A percentile compares a stretch with the other conserved stretches of the same genome.
phyloP scores from a whole-genome alignment of 306 rosid genomes.

The Quercus engelmannii region DNA sequence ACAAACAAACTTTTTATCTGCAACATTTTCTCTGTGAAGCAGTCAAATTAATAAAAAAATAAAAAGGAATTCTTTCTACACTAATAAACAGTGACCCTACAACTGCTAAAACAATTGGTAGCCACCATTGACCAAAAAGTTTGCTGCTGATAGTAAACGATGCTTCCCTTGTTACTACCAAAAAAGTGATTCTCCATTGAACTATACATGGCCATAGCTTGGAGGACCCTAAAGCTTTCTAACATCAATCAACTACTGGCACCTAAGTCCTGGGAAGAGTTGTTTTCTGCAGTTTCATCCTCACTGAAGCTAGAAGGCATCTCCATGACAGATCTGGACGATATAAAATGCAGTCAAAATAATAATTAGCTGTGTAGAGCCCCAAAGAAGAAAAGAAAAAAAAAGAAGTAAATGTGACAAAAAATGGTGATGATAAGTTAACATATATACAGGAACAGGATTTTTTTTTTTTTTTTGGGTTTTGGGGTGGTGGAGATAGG shows the following conservation, averaged over 20 bases:
- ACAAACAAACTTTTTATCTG: constrained; percentile 17
- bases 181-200: constrained; percentile 29
- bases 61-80: constrained; percentile 25
- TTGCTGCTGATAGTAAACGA: constrained; percentile 20
- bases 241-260: constrained; percentile 15
- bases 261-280: constrained; percentile 61
- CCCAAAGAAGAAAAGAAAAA: neutral
- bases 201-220: constrained; percentile 35
- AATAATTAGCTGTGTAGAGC: neutral
- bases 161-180: constrained; percentile 18
- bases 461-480: too few relatives aligned
- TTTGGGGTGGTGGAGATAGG: too few relatives aligned
- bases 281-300: constrained; percentile 83
- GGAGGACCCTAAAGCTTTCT: constrained; percentile 25
- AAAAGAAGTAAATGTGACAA: neutral
- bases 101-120: constrained; percentile 22
- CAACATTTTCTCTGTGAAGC: neutral
- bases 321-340: constrained; percentile 62
- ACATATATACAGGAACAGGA: neutral
- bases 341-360: constrained; percentile 27
- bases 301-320: constrained; percentile 78
- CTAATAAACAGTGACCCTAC: constrained; percentile 34
- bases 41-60: neutral
- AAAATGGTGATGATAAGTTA: neutral
- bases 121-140: neutral